phyloP scores from a whole-genome alignment of 371 early-diverging fungal genomes.

The Lichtheimia hyalospora region DNA sequence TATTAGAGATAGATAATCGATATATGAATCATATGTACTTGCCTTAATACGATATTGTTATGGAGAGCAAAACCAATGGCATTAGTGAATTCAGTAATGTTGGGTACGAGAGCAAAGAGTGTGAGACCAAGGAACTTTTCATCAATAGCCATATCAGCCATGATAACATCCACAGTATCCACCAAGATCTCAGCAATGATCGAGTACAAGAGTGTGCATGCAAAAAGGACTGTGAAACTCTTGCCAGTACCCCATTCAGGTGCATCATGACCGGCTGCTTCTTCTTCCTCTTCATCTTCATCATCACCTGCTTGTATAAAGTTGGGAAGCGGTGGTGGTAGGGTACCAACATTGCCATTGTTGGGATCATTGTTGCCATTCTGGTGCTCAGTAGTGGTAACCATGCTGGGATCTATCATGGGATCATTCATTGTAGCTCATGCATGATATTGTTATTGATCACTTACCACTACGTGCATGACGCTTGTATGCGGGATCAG shows the following conservation, averaged over 20 bases:
- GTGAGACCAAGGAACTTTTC: constrained; percentile 93
- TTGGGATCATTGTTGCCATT: neutral
- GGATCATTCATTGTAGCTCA: neutral
- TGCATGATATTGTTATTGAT: neutral
- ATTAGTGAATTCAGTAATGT: constrained; percentile 95
- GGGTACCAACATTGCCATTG: neutral
- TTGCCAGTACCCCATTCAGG: constrained; percentile 90
- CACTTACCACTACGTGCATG: neutral
- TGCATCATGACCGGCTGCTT: constrained; percentile 86
- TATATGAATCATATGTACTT: constrained; percentile 1
- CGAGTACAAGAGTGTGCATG: constrained; percentile 84
- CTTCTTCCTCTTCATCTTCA: constrained; percentile 63
- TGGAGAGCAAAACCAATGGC: constrained; percentile 93
- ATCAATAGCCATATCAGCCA: constrained; percentile 64
- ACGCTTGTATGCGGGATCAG: neutral
- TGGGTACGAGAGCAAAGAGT: constrained; percentile 93
- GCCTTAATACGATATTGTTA: constrained; percentile 89
- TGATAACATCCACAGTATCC: constrained; percentile 72
- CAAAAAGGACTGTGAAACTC: constrained; percentile 76
- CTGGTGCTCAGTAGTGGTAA: neutral
- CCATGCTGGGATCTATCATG: constrained; percentile 5
- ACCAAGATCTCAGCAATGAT: constrained; percentile 88
- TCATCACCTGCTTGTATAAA: constrained; percentile 53
- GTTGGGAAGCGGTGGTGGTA: constrained; percentile 4
- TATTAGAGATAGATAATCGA: constrained; percentile 5